These are phyloP conservation scores for Zygotorulaspora mrakii DNA, from an alignment of 1,139 yeast species.

Conservation along the genomic window DNA sequence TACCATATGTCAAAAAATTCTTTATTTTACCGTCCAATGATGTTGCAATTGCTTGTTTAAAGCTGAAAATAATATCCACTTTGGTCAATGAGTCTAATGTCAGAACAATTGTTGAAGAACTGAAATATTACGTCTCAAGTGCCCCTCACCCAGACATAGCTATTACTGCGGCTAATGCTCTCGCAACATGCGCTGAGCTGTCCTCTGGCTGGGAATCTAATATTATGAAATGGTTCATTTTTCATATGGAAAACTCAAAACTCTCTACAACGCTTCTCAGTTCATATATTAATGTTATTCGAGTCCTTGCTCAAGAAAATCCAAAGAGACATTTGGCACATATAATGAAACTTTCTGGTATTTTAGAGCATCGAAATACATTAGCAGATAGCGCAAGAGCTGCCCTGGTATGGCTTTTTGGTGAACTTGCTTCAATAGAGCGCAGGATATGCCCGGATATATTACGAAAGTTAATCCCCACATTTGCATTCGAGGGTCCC, in stretches of 20 bases:
- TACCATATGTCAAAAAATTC: conserved; percentile 49
- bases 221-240: conserved; percentile 45
- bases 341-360: conserved; percentile 42
- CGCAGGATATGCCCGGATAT: conserved; percentile 74
- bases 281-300: conserved; percentile 63
- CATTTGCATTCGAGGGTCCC: conserved; percentile 53
- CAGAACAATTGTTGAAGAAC: conserved; percentile 54
- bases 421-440: conserved; percentile 59
- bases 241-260: conserved; percentile 36
- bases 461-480: conserved; percentile 54
- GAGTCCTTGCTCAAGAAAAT: conserved; percentile 67
- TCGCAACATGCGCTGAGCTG: conserved; percentile 50
- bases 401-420: conserved; percentile 85
- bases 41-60: conserved; percentile 45
- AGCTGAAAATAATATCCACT: conserved; percentile 61
- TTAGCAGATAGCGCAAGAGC: conserved; percentile 58
- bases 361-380: conserved; percentile 20
- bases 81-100: conserved; percentile 54
- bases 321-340: conserved; percentile 44
- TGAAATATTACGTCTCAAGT: conserved; percentile 59
- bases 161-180: conserved; percentile 55
- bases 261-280: conserved; percentile 42
- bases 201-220: conserved; percentile 37
- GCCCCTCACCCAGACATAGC: conserved; percentile 42
- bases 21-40: conserved; percentile 59